A percentile compares a stretch with the other conserved stretches of the same genome.
Conservation (phyloP, 2,329 filamentous ascomycete genomes). For the Basipetospora chlamydospora region DNA sequence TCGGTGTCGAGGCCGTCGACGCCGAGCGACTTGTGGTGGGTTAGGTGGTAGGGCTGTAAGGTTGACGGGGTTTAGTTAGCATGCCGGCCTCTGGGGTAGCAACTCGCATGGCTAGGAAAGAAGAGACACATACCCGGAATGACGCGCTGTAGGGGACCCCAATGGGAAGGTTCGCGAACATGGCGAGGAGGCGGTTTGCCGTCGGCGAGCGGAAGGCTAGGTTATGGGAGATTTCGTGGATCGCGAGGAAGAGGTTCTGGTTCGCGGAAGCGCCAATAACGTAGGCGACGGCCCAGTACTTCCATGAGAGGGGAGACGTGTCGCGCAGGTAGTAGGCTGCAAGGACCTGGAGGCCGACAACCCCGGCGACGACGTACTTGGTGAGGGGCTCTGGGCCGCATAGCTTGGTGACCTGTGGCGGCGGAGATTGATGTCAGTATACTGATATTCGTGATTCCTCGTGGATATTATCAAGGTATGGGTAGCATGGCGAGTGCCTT, state of each 20-base stretch:
- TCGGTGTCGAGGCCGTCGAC: conserved; percentile 95
- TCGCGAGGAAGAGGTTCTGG: conserved; percentile 96
- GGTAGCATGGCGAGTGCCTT: too few species aligned
- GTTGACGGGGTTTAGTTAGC: too few species aligned
- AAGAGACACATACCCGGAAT: conserved; percentile 54
- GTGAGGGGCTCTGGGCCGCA: conserved; percentile 93
- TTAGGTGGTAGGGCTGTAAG: conserved; percentile 81
- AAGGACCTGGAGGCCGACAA: conserved; percentile 68
- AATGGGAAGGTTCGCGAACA: conserved; percentile 91
- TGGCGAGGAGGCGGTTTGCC: conserved; percentile 74
- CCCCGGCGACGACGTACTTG: conserved; percentile 76
- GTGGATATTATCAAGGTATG: too few species aligned
- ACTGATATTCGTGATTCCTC: background rate
- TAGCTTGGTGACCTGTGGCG: conserved; percentile 74
- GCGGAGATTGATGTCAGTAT: conserved; percentile 1
- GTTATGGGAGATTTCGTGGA: conserved; percentile 98
- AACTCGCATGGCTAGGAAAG: too few species aligned
- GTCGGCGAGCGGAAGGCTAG: conserved; percentile 72
- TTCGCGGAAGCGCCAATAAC: conserved; percentile 87
- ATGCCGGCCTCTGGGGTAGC: too few species aligned
- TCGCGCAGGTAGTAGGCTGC: conserved; percentile 66
- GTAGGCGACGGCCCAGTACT: conserved; percentile 78
- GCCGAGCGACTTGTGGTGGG: conserved; percentile 95
- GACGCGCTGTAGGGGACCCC: conserved; percentile 91
- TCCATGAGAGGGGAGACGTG: conserved; percentile 67